Evolutionary conservation across 2,329 filamentous ascomycete species (phyloP).

Genomic region (Pseudocercospora vitis): DNA sequence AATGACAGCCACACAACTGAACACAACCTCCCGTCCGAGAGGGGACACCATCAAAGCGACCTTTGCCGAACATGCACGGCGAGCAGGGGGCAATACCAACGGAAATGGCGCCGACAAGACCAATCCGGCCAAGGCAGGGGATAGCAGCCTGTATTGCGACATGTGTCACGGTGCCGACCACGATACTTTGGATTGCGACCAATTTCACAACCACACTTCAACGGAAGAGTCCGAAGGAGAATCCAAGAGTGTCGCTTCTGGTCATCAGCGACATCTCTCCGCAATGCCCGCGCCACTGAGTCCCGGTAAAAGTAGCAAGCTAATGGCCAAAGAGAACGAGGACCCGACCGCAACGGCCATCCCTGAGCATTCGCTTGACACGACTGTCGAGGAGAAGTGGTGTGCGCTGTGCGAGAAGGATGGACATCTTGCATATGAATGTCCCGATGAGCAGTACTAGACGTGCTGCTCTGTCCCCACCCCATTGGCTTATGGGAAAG

Average conservation of each 20-base stretch:
- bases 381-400: constrained; percentile 75
- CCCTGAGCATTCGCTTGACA: constrained; percentile 33
- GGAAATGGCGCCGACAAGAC: constrained; percentile 8
- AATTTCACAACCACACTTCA: constrained; percentile 27
- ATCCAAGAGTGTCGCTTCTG: constrained; percentile 14
- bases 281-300: constrained; percentile 22
- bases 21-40: constrained; percentile 39
- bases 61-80: constrained; percentile 59
- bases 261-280: constrained; percentile 12
- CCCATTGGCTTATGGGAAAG: background rate
- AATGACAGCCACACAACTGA: constrained; percentile 30
- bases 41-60: constrained; percentile 64
- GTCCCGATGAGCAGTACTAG: constrained; percentile 43
- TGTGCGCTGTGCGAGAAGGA: constrained; percentile 95
- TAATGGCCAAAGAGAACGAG: constrained; percentile 24
- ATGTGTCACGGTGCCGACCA: constrained; percentile 91
- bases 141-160: constrained; percentile 68
- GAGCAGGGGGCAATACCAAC: background rate
- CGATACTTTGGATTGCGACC: constrained; percentile 86
- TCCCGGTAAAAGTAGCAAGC: constrained; percentile 5
- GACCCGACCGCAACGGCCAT: constrained; percentile 16
- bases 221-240: constrained; percentile 22
- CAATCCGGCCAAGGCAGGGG: constrained; percentile 9
- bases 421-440: constrained; percentile 75
- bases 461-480: constrained; percentile 14